phyloP scores from a whole-genome alignment of 2,329 filamentous ascomycete genomes.

The Botrytis elliptica region DNA sequence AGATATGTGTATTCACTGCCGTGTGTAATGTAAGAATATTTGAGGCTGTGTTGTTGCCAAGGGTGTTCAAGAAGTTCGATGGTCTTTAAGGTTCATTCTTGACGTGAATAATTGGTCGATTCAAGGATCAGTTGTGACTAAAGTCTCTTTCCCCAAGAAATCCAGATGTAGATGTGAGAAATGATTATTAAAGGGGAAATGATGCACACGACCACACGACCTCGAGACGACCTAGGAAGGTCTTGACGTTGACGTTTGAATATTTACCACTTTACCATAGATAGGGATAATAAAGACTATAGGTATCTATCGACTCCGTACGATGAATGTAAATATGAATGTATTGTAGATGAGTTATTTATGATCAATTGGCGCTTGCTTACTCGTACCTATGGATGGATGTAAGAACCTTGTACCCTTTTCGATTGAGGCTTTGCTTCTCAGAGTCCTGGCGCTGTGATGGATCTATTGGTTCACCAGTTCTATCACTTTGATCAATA shows the following conservation, averaged over 20 bases:
- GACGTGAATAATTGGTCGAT: not conserved
- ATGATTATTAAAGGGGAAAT: not conserved
- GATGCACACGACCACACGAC: not conserved
- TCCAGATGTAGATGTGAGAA: not conserved
- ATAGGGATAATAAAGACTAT: not conserved
- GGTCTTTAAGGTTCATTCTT: not conserved
- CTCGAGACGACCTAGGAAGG: too few relatives aligned
- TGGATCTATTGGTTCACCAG: conserved; percentile 1
- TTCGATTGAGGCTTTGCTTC: not conserved
- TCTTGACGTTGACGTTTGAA: not conserved
- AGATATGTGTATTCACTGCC: not conserved
- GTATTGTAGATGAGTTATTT: not conserved
- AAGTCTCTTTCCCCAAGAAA: not conserved
- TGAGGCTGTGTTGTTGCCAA: conserved; percentile 14
- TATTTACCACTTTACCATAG: not conserved
- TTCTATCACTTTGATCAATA: not conserved
- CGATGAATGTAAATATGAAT: not conserved
- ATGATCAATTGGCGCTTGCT: conserved; percentile 8
- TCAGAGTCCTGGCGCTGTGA: not conserved
- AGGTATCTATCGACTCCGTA: too few relatives aligned
- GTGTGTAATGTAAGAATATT: not conserved
- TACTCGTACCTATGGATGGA: not conserved
- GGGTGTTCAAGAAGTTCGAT: not conserved
- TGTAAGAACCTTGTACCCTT: too few relatives aligned
- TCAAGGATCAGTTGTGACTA: not conserved